Base-by-base conservation (phyloP, 2,329 filamentous ascomycete species). In the Endocalyx cinctus region DNA sequence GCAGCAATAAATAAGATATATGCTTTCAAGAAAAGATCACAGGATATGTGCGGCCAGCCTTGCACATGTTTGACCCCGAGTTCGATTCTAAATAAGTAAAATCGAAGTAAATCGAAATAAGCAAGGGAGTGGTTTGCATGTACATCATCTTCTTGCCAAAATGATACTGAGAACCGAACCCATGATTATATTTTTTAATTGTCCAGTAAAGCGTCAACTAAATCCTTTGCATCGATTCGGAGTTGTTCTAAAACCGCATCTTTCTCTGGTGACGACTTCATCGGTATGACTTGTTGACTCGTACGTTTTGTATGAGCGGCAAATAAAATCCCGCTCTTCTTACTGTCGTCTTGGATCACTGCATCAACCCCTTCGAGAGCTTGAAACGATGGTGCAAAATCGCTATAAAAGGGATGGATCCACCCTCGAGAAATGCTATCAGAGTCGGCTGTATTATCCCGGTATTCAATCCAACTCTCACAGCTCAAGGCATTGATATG, bases 391-490 rank as follows among this genome's bases (percentile, higher is more conserved):
- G 43, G 33, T 13, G 20, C 7, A 25, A 37, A 34, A 10, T 43
- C 39, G 17, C 29, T 37, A 13, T 40, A 39, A 17, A 47, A 45
- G 1, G 42, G 34, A 22, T 38, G 33, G 11, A 45, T 47, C 44
- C 42, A 47, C 28, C 44, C 44, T 13, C 44, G 42, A 12, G 42
- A 36, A 17, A 45, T 43, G 17, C 45, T 40, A 18, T 38, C 31
- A 10, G 39, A 31, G 17, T 25, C 20, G 11, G 42, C 44, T 27
- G 40, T 36, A 13, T 38, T 17, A 27, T 41, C 42, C 19, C 40
- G 42, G 31, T 47, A 45, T 23, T 47, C 44, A 15, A 37, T 47
- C 44, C 44, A 47, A 14, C 38, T 23, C 27, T 42, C 34, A 17
- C 37, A 39, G 15, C 37, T 31, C 18, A 45, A 27, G 26, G 44